Percentiles rank a stretch among this genome's conserved stretches.
Conservation (phyloP, 2,329 filamentous ascomycete species). For the Aspergillus niger region DNA sequence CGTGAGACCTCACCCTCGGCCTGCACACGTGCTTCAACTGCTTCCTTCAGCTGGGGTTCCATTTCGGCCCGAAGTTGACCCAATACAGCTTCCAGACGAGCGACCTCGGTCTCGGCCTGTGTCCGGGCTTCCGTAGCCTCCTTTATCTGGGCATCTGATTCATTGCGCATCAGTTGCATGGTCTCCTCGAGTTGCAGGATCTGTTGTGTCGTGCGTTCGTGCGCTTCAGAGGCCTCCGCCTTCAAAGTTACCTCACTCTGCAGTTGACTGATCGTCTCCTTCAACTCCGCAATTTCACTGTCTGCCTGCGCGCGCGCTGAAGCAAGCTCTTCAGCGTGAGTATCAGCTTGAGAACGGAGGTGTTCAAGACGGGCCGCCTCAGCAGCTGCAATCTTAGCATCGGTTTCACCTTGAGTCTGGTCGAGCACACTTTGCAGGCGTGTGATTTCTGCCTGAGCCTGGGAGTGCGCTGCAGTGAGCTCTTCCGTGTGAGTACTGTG, state of each 20-base stretch:
- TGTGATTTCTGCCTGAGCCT: constrained; percentile 16
- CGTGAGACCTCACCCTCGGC: constrained; percentile 25
- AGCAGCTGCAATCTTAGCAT: constrained; percentile 18
- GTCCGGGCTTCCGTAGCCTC: constrained; percentile 21
- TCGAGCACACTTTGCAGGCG: constrained; percentile 51
- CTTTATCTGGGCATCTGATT: constrained; percentile 24
- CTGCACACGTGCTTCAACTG: constrained; percentile 20
- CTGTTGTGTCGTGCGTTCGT: constrained; percentile 31
- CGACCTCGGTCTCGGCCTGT: constrained; percentile 21
- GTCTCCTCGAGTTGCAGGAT: constrained; percentile 31
- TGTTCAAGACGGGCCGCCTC: constrained; percentile 20
- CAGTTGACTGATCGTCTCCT: constrained; percentile 35
- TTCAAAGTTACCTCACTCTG: constrained; percentile 27
- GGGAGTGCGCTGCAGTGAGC: constrained; percentile 9
- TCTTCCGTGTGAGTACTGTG: constrained; percentile 6
- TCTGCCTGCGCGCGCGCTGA: constrained; percentile 26
- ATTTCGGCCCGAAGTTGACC: constrained; percentile 29
- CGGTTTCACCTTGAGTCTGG: constrained; percentile 33
- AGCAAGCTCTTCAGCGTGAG: constrained; percentile 22
- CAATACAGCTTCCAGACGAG: constrained; percentile 25
- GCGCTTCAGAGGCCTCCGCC: constrained; percentile 27
- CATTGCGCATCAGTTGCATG: constrained; percentile 25
- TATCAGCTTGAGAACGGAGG: constrained; percentile 17
- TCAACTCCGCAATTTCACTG: constrained; percentile 30
- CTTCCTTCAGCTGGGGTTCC: constrained; percentile 23